These are phyloP conservation scores for Hypoxylon sp. DNA, from an alignment of 2,329 filamentous ascomycete species.

Conservation along the genomic window DNA sequence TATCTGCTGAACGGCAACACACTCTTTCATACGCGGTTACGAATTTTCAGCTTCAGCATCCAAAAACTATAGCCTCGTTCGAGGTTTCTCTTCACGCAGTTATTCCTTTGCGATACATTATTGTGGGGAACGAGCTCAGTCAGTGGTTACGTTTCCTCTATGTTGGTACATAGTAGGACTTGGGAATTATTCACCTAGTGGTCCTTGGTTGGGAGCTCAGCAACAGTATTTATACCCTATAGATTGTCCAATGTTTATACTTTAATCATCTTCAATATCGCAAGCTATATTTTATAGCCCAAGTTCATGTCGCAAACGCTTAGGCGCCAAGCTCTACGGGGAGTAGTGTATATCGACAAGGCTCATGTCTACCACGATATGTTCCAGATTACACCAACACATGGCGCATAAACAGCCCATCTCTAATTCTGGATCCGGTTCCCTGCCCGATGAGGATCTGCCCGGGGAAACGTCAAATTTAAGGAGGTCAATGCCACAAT, in stretches of 20 bases:
- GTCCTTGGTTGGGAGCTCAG: background rate
- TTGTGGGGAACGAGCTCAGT: background rate
- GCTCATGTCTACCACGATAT: background rate
- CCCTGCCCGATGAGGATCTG: background rate
- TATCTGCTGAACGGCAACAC: background rate
- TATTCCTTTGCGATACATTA: background rate
- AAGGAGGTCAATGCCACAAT: background rate
- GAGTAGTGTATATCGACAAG: background rate
- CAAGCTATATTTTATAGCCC: background rate
- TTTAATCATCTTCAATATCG: background rate
- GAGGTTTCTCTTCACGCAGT: background rate
- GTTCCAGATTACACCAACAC: background rate
- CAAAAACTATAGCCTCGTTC: background rate
- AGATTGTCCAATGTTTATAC: background rate
- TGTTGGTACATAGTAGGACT: background rate
- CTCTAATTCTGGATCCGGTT: background rate
- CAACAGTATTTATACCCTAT: constrained; percentile 18
- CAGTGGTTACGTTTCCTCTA: background rate
- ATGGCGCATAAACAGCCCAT: background rate
- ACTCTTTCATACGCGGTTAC: background rate
- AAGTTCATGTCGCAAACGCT: background rate
- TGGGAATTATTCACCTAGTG: background rate
- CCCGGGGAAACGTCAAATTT: background rate
- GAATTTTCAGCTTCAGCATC: background rate
- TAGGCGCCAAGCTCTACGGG: background rate